These are phyloP conservation scores for Citrullus mucosospermus DNA, from an alignment of 306 rosid species.

Conservation along the genomic window DNA sequence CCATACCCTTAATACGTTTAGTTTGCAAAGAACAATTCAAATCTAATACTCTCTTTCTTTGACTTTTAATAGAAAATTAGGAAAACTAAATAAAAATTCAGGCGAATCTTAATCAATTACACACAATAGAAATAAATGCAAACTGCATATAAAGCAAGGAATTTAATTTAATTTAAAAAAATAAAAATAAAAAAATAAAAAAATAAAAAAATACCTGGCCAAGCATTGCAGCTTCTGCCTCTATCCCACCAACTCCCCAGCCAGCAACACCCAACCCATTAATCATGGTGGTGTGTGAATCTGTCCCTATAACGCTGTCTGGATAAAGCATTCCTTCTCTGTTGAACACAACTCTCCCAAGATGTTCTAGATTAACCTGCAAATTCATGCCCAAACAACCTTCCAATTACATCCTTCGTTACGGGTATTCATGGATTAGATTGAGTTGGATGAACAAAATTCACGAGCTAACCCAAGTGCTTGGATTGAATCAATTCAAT, in stretches of 20 bases:
- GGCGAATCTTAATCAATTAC: not conserved
- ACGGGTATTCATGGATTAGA: not conserved
- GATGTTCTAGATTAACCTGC: conserved; percentile 87
- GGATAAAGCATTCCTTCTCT: conserved; percentile 65
- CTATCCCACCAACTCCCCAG: conserved; percentile 99
- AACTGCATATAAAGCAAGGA: not conserved
- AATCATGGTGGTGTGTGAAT: conserved; percentile 91
- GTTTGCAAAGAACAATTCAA: not conserved
- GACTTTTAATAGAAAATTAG: not conserved
- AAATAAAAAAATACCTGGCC: conserved; percentile 48
- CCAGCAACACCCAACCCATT: conserved; percentile 98
- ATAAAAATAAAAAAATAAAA: not conserved
- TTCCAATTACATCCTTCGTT: not conserved
- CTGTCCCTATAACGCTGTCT: conserved; percentile 86
- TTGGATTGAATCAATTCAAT: not conserved
- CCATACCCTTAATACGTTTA: not conserved
- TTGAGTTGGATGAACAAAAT: not conserved
- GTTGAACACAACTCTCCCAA: conserved; percentile 88
- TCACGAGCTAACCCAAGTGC: not conserved
- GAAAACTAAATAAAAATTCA: not conserved
- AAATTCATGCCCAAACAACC: not conserved
- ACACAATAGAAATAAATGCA: not conserved
- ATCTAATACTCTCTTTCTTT: not conserved
- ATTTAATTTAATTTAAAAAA: too few species aligned
- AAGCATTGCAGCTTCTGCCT: conserved; percentile 97